Conservation (phyloP, 1,284 basidiomycete genomes). For the Leccinum fuscescens region DNA sequence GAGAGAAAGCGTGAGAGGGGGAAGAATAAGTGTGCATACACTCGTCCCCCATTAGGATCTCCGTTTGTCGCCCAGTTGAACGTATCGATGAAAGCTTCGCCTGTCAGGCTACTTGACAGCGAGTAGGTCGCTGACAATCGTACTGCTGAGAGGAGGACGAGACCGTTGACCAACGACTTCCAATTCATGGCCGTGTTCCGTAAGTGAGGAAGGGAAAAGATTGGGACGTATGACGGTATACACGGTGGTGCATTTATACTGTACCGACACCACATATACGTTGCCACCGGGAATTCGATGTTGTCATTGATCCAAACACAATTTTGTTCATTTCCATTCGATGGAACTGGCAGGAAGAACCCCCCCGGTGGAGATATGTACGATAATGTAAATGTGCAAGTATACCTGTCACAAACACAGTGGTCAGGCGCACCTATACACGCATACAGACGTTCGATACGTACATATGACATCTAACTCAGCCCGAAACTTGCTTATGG, state of each 20-base stretch:
- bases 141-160: conserved; percentile 9
- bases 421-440: background rate
- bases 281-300: background rate
- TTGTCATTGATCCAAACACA: background rate
- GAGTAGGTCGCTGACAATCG: conserved; percentile 17
- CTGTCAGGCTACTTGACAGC: conserved; percentile 11
- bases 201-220: background rate
- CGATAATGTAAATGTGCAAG: background rate
- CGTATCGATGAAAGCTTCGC: conserved; percentile 18
- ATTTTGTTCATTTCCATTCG: background rate
- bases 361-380: background rate
- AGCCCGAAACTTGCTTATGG: background rate
- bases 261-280: background rate
- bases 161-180: background rate
- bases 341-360: background rate
- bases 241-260: background rate
- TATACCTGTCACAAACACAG: background rate
- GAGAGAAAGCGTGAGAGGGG: background rate
- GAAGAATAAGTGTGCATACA: conserved; percentile 10
- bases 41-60: conserved; percentile 19
- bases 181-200: conserved; percentile 6
- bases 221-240: background rate
- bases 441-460: background rate
- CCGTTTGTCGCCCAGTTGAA: conserved; percentile 14
- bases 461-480: background rate